phyloP scores from a whole-genome alignment of 805 yeast genomes.

The Metschnikowia lachancei region DNA sequence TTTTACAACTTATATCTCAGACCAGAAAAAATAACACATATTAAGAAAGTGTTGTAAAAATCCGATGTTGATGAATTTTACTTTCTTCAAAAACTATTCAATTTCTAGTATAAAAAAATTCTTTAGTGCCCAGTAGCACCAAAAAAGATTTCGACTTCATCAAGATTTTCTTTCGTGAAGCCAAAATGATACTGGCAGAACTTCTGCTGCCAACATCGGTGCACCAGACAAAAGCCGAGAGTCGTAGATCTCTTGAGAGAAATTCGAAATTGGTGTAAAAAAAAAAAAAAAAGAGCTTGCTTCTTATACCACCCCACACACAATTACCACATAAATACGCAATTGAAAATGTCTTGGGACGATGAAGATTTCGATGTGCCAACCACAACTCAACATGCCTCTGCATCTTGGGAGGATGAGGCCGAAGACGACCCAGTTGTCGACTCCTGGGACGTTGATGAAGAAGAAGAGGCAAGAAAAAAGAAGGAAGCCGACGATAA shows the following conservation, averaged over 20 bases:
- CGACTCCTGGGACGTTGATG: slow-evolving; percentile 87
- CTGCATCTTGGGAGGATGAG: slow-evolving; percentile 81
- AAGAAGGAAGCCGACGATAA: slow-evolving; percentile 42
- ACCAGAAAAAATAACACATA: too few species aligned
- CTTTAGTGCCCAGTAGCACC: too few species aligned
- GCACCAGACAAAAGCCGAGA: slow-evolving; percentile 13
- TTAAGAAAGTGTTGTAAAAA: too few species aligned
- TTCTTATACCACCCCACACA: background rate
- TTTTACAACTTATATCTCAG: too few species aligned
- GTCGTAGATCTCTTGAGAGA: slow-evolving; percentile 6
- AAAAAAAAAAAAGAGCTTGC: background rate
- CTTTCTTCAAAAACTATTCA: too few species aligned
- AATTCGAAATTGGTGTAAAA: background rate
- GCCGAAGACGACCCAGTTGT: slow-evolving; percentile 71
- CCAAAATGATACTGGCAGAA: too few species aligned
- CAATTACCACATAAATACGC: background rate
- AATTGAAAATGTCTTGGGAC: slow-evolving; percentile 56
- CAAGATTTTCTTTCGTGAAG: too few species aligned
- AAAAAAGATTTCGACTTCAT: too few species aligned
- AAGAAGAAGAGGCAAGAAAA: slow-evolving; percentile 62
- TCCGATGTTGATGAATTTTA: too few species aligned
- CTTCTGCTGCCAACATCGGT: slow-evolving; percentile 6
- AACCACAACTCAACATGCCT: slow-evolving; percentile 41
- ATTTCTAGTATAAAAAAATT: too few species aligned
- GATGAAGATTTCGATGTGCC: slow-evolving; percentile 88